Conservation (phyloP, 2,329 filamentous ascomycete species). For the Gnomoniopsis smithogilvyi region DNA sequence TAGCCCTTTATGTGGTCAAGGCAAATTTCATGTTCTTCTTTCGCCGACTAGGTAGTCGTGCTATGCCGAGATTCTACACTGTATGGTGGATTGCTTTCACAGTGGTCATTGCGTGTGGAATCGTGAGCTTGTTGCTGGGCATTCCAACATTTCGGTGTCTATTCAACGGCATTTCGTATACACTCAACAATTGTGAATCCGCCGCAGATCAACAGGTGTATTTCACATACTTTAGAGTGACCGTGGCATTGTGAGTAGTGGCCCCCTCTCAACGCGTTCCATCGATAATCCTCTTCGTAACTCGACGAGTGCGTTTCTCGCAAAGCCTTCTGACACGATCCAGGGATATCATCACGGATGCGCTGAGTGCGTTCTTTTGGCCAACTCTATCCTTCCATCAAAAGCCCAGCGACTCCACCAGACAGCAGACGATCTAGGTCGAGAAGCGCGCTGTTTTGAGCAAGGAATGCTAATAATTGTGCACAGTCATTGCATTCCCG, state of each 20-base stretch:
- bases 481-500: conserved; percentile 14
- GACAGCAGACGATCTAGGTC: background rate
- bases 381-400: background rate
- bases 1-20: conserved; percentile 16
- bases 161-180: conserved; percentile 9
- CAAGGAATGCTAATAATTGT: background rate
- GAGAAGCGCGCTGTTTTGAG: background rate
- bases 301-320: background rate
- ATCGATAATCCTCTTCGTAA: background rate
- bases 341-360: conserved; percentile 7
- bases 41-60: conserved; percentile 10
- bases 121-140: conserved; percentile 10
- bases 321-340: background rate
- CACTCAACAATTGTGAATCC: conserved; percentile 9
- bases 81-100: conserved; percentile 13
- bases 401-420: background rate
- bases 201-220: conserved; percentile 8
- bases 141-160: conserved; percentile 14
- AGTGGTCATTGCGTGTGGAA: conserved; percentile 10
- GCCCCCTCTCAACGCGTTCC: background rate
- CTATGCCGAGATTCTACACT: background rate
- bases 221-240: conserved; percentile 17
- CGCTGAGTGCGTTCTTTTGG: background rate
- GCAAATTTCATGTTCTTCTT: conserved; percentile 18
- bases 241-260: conserved; percentile 12